These are phyloP conservation scores for Juglanconis sp. DNA, from an alignment of 2,329 filamentous ascomycete species.

Conservation along the genomic window DNA sequence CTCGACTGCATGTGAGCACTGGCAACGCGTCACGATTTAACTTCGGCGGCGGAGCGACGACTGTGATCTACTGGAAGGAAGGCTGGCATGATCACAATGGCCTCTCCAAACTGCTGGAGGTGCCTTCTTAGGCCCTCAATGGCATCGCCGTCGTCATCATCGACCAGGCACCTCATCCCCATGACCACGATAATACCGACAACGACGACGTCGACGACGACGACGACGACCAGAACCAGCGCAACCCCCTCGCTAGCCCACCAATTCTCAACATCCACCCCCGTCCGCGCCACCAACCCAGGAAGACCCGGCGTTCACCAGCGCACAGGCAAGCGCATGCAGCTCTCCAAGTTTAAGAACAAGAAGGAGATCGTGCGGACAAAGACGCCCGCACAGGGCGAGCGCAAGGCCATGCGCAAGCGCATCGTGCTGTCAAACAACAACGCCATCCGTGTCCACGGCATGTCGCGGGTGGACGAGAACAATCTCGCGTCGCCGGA, in stretches of 20 bases:
- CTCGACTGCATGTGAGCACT: neutral
- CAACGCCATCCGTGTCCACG: conserved; percentile 77
- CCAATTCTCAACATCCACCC: conserved; percentile 37
- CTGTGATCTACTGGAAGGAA: neutral
- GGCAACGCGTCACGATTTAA: neutral
- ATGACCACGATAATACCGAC: conserved; percentile 22
- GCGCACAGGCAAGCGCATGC: conserved; percentile 40
- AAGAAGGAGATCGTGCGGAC: conserved; percentile 42
- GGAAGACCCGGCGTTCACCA: conserved; percentile 23
- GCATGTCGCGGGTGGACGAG: conserved; percentile 43
- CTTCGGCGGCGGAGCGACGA: neutral
- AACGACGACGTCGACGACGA: conserved; percentile 32
- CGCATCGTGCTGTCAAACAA: conserved; percentile 89
- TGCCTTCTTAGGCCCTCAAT: conserved; percentile 49
- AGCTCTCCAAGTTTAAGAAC: conserved; percentile 40
- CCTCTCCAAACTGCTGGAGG: conserved; percentile 56
- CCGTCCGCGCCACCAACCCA: conserved; percentile 23
- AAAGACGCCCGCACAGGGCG: conserved; percentile 66
- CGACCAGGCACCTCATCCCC: conserved; percentile 25
- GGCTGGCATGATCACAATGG: conserved; percentile 39
- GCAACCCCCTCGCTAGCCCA: conserved; percentile 44
- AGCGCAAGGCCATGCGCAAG: conserved; percentile 84
- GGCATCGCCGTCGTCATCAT: conserved; percentile 21
- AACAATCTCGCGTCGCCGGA: conserved; percentile 52
- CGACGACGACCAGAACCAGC: conserved; percentile 30